Base-by-base conservation (phyloP, 805 yeast genomes). In the Candida ortonii region DNA sequence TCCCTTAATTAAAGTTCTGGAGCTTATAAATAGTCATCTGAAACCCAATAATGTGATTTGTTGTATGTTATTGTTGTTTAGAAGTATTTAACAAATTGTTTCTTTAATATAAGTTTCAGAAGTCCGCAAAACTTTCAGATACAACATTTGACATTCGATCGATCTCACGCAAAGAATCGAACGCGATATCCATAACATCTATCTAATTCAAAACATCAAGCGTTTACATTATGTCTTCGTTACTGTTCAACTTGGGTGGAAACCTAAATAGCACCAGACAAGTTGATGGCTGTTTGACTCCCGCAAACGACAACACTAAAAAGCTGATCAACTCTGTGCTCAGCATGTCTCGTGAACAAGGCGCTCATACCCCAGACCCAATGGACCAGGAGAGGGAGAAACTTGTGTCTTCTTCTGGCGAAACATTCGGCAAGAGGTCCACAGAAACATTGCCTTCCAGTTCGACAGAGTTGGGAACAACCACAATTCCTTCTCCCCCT, bases 401-500 rank as follows among this genome's bases (percentile, higher is more conserved):
- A 5, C 23, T 13, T 15, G 31, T 16, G 8, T 11, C 23, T 7
- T 22, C 28, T 6, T 18, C 18, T 11, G 23, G 25, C 2, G 22
- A 23, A n/a, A 14, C 31, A 5, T 22, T 32, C 17, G 32, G 33
- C 16, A 45, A 38, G 26, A 20, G 29, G 13, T 24, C 37, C 16
- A 19, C 22, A 14, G 43, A 34, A 12, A 33, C 40, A 9, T 23
- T 22, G 7, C 17, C 34, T 11, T 29, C 34, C 4, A 33, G 35
- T 12, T 34, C 43, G 6, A 26, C 38, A 3, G 45, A 40, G 18
- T 9, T 34, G 23, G 47, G 30, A 4, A 32, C 46, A 8, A 41
- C 47, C 22, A 56, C 59, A 12, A 61, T 61, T 41, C 67, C 67
- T 5, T 62, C 67, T 1, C 67, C 67, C 12, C 67, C 67, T 12